These are phyloP conservation scores for Coriolopsis trogii DNA, from an alignment of 1,284 basidiomycete genomes.

Conservation along the genomic window DNA sequence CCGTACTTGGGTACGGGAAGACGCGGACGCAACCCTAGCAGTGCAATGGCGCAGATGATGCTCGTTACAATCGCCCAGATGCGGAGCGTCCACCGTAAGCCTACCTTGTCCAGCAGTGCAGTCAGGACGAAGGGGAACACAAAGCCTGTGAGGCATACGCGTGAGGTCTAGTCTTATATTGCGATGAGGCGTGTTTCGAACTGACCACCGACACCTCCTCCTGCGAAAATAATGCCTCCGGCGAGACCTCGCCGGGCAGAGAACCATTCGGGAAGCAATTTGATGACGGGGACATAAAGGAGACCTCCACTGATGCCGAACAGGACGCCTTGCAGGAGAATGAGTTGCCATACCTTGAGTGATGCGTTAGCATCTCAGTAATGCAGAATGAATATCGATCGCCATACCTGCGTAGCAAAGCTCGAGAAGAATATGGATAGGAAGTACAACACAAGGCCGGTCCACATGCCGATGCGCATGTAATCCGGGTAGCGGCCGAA, in stretches of 20 bases:
- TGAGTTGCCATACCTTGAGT: conserved; percentile 35
- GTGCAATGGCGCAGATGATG: conserved; percentile 24
- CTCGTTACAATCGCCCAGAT: conserved; percentile 27
- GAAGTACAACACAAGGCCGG: conserved; percentile 25
- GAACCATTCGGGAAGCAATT: conserved; percentile 28
- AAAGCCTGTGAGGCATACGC: conserved; percentile 21
- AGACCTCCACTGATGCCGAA: conserved; percentile 31
- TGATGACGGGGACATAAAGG: conserved; percentile 30
- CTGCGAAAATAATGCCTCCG: conserved; percentile 33
- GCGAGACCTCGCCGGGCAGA: conserved; percentile 31
- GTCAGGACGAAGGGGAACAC: conserved; percentile 31
- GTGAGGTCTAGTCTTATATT: neutral
- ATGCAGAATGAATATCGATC: neutral
- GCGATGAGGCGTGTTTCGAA: neutral
- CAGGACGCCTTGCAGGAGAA: conserved; percentile 31
- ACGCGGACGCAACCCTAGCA: conserved; percentile 29
- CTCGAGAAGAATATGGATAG: conserved; percentile 29
- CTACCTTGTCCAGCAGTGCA: conserved; percentile 26
- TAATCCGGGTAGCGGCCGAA: conserved; percentile 31
- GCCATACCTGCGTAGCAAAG: conserved; percentile 27
- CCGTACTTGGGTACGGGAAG: conserved; percentile 28
- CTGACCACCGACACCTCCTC: conserved; percentile 32
- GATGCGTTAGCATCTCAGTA: too few relatives aligned
- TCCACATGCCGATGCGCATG: conserved; percentile 27
- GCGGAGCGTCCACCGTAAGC: conserved; percentile 32